Base-by-base conservation (phyloP, 148 eudicot species). In the Camellia granthamiana region DNA sequence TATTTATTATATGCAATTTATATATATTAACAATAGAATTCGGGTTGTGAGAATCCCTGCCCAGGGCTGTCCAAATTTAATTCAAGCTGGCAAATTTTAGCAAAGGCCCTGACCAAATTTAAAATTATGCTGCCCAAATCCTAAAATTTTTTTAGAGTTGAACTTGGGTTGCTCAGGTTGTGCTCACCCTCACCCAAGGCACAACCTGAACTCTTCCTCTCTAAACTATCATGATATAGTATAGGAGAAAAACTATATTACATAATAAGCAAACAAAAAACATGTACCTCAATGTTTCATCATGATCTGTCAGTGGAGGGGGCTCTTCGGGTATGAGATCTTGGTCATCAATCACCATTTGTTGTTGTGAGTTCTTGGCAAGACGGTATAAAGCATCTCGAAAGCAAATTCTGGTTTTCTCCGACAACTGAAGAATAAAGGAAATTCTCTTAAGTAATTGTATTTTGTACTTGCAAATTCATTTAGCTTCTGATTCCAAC, bases 351-450 rank as follows among this genome's bases (percentile, higher is more conserved):
- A 73, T 74, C 55, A 79, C 13, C 9, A 73, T 21, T 52, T 84
- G 88, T 3, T 85, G 81, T 59, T 82, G 83, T 69, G 98, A 90
- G 84, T 86, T 87, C 65, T 84, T 84, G 49, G 98, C 98, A 78
- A 93, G 98, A 78, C 96, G 96, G 76, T 92, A 92, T 47, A 93
- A 82, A 85, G 98, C 87, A 87, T 93, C 98, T 67, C 96, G 88
- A 66, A 93, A 87, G 89, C 98, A 88, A 30, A 89, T 85, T 82
- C 96, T 85, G 52, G 98, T 93, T 5, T 71, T 82, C 72, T 83
- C 81, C 58, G 84, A 84, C 86, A 93, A 55, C 98, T 93, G 79
- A 49, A 66, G 76, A 78, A 62, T 18, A 74, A 78, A 55, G 51
- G 44, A 51, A 52, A 61, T n/a, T 56, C 47, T 55, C 64, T 86